Evolutionary conservation across 1,284 basidiomycete species (phyloP).

Genomic region (Rhodotorula glutinis): DNA sequence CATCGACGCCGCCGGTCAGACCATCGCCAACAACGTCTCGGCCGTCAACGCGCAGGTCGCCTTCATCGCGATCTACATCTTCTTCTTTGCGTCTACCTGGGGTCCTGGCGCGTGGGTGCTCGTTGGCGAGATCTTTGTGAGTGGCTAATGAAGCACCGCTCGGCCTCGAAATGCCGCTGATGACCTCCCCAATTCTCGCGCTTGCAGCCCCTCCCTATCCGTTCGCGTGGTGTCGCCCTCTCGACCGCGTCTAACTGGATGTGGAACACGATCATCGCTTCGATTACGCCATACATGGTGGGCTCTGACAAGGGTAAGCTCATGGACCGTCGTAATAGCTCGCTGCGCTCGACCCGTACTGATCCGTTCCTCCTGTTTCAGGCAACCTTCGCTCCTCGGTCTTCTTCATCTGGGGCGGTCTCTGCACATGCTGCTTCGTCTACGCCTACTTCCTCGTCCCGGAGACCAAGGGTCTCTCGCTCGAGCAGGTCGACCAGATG

Average conservation of each 20-base stretch:
- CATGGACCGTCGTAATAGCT: too few species aligned
- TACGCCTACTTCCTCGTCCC: conserved; percentile 47
- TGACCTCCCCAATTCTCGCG: too few species aligned
- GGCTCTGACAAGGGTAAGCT: conserved; percentile 32
- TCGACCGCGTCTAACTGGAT: conserved; percentile 48
- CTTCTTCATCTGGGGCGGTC: conserved; percentile 46
- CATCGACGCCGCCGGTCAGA: conserved; percentile 22
- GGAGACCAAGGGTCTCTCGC: conserved; percentile 47
- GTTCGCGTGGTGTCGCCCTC: conserved; percentile 44
- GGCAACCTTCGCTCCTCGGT: conserved; percentile 40
- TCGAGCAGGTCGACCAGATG: conserved; percentile 49
- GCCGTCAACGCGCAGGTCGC: conserved; percentile 45
- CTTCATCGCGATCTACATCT: conserved; percentile 47
- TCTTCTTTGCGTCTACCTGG: conserved; percentile 44
- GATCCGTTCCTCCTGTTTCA: too few species aligned
- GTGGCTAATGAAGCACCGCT: too few species aligned
- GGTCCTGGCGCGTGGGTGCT: conserved; percentile 42
- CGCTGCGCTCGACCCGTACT: too few species aligned
- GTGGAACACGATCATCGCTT: conserved; percentile 48
- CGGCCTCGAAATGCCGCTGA: too few species aligned
- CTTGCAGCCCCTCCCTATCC: conserved; percentile 32
- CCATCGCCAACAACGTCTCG: conserved; percentile 39
- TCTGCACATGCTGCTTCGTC: conserved; percentile 43
- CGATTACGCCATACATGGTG: conserved; percentile 39
- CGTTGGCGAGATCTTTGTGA: conserved; percentile 39